These are phyloP conservation scores for Suillus occidentalis DNA, from an alignment of 768 basidiomycete genomes.

Conservation along the genomic window DNA sequence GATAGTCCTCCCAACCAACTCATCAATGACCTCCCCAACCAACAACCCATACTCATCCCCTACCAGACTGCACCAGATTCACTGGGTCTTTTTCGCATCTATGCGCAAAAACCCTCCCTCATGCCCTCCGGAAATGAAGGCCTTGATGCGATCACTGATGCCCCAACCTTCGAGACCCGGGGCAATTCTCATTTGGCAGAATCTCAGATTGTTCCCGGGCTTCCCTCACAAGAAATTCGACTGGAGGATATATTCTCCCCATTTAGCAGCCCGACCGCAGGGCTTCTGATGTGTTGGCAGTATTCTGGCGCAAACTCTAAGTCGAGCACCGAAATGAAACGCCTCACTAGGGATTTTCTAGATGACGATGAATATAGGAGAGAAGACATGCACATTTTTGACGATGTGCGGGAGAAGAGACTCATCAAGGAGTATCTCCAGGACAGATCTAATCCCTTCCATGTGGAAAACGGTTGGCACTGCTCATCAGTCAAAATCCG, in stretches of 20 bases:
- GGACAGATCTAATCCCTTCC: slow-evolving; percentile 1
- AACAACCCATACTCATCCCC: neutral
- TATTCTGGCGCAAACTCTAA: slow-evolving; percentile 28
- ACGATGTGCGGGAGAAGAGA: neutral
- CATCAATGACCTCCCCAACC: neutral
- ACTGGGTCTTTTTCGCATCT: slow-evolving; percentile 4
- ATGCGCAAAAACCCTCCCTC: neutral
- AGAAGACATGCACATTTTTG: slow-evolving; percentile 20
- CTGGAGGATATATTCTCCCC: neutral
- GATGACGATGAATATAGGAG: slow-evolving; percentile 20
- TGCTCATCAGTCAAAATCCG: neutral
- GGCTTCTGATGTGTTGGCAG: slow-evolving; percentile 32
- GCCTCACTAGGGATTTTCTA: slow-evolving; percentile 27
- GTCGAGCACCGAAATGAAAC: slow-evolving; percentile 25
- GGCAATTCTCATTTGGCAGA: neutral
- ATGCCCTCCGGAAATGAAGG: neutral
- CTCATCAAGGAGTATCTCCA: neutral
- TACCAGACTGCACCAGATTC: neutral
- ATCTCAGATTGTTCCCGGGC: neutral
- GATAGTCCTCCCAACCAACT: neutral
- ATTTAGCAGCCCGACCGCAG: slow-evolving; percentile 23
- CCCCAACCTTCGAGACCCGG: neutral
- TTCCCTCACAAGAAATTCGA: neutral
- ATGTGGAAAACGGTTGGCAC: slow-evolving; percentile 6
- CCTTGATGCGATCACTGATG: slow-evolving; percentile 1